These are phyloP conservation scores for Neofusicoccum laricinum DNA, from an alignment of 2,329 filamentous ascomycete species.

Conservation along the genomic window DNA sequence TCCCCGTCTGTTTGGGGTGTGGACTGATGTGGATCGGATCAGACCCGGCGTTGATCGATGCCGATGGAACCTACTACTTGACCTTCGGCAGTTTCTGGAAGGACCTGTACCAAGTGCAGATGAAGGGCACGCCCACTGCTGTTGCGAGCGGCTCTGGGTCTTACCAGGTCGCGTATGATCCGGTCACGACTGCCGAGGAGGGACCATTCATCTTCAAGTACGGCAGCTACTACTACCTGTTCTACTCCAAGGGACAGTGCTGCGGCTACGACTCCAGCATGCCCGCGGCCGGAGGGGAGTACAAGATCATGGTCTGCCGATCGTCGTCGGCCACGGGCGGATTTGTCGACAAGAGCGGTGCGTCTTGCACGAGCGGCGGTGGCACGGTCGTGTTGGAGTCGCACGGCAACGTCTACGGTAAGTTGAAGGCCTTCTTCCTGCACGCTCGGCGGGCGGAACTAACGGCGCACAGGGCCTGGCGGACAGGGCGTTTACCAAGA, in stretches of 20 bases:
- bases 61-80: slow-evolving; percentile 47
- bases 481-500: slow-evolving; percentile 61
- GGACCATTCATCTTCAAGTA: slow-evolving; percentile 56
- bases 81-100: slow-evolving; percentile 69
- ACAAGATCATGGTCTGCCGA: slow-evolving; percentile 65
- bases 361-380: slow-evolving; percentile 53
- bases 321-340: slow-evolving; percentile 50
- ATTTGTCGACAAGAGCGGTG: slow-evolving; percentile 57
- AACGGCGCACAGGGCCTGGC: slow-evolving; percentile 45
- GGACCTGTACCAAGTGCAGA: slow-evolving; percentile 59
- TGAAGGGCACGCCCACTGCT: slow-evolving; percentile 38
- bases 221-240: slow-evolving; percentile 61
- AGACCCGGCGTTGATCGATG: slow-evolving; percentile 46
- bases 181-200: slow-evolving; percentile 55
- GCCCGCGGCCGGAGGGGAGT: slow-evolving; percentile 59
- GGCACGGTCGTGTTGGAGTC: slow-evolving; percentile 61
- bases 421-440: background rate
- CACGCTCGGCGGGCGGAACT: too few species aligned
- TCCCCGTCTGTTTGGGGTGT: background rate
- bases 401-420: slow-evolving; percentile 59
- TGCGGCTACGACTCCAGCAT: slow-evolving; percentile 55
- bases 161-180: slow-evolving; percentile 54
- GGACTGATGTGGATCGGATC: background rate
- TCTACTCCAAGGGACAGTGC: slow-evolving; percentile 61
- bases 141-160: slow-evolving; percentile 28